Evolutionary conservation across 768 basidiomycete species (phyloP).

Genomic region (Xerocomellus chrysenteron): DNA sequence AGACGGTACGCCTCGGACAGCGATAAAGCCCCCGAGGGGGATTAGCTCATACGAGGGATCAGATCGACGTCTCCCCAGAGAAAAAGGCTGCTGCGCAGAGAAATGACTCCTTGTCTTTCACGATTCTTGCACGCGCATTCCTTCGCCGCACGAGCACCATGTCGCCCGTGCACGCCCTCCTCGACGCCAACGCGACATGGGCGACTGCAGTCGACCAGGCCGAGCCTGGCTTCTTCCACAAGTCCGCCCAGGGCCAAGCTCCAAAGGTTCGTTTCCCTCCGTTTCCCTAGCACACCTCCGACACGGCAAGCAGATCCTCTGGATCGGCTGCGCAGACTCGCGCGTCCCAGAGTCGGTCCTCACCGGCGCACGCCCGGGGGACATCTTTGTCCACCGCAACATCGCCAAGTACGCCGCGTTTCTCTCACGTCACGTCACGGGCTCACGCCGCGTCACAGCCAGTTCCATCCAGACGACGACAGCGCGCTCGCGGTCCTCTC

Average conservation of each 20-base stretch:
- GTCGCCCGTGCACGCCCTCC: conserved; percentile 24
- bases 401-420: conserved; percentile 74
- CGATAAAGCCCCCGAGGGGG: too few relatives aligned
- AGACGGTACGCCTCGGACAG: too few relatives aligned
- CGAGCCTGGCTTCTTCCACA: conserved; percentile 64
- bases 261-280: conserved; percentile 58
- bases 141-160: conserved; percentile 1
- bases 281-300: too few relatives aligned
- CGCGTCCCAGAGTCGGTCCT: conserved; percentile 82
- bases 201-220: conserved; percentile 52
- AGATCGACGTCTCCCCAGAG: too few relatives aligned
- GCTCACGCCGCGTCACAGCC: conserved; percentile 40
- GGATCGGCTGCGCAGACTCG: conserved; percentile 87
- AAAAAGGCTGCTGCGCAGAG: too few relatives aligned
- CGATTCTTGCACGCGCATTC: too few relatives aligned
- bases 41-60: too few relatives aligned
- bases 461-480: conserved; percentile 70
- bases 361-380: conserved; percentile 73
- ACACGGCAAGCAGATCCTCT: too few relatives aligned
- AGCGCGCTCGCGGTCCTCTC: conserved; percentile 69
- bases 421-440: not conserved
- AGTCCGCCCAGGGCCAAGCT: conserved; percentile 60
- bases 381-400: conserved; percentile 87
- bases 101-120: too few relatives aligned
- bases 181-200: conserved; percentile 67